Evolutionary conservation across 129 eudicot species (phyloP), one percentile per base, ranked within the genome.

Genomic region (Sambucus nigra): DNA sequence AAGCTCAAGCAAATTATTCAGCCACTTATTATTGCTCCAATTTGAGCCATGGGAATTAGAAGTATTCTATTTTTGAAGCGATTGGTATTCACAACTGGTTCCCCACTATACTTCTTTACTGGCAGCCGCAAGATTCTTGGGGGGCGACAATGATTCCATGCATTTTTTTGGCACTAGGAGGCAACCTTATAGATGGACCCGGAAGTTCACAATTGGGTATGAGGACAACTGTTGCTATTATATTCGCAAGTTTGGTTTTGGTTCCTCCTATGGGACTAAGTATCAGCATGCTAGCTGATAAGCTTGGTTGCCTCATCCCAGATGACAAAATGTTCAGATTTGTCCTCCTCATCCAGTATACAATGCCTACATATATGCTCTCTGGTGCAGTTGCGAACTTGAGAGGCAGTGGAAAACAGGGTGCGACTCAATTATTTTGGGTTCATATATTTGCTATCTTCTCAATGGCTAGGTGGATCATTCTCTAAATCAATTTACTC

Each of bases 71-170:
- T 79, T 67, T 44, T 91, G 58, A 91, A 79, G 73, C 62, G 75
- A 59, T 25, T 85, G 71, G 79, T 91, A 55, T 91, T 91, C 69
- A 76, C 89, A 16, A 58, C 83, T 51, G 95, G 85, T 82, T 94
- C 95, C 72, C 98, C 98, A 19, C 79, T 91, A 32, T 91, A 79
- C 79, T 91, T 91, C 67, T 81, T 91, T 58, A 85, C 95, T 6
- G 98, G 85, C 67, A 91, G 95, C 74, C 85, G 95, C 74, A 48
- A 79, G 76, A 91, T 91, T 76, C 98, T 91, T 67, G 98, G 98
- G 98, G 98, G 86, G 98, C 81, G 47, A 95, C 98, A 46, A 91
- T 91, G 98, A 91, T 91, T 40, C 98, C 98, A 25, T 91, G 95
- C 78, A 91, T 91, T 69, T 65, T 91, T 68, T 68, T 91, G 76